Evolutionary conservation across 352 stramenopile genomes (phyloP), one percentile per base, ranked within the genome.

Genomic region (Phytopythium ostracodes): DNA sequence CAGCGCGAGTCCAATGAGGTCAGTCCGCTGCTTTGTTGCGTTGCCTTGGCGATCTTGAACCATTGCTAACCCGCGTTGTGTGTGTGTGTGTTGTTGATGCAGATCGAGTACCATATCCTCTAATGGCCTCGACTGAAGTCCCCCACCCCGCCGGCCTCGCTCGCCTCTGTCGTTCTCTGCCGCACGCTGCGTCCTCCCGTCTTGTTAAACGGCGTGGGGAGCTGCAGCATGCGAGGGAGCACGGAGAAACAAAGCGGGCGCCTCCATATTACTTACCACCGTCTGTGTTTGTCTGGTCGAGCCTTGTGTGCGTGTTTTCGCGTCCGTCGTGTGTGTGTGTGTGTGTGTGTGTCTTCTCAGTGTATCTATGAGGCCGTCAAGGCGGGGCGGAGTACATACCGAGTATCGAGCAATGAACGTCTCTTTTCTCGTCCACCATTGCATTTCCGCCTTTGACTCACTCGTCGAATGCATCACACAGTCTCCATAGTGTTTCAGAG

Each of bases 1-100:
- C 71, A 81, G 35, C 77, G 77, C 62, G 79, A 89, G 64, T 89
- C 81, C 11, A 91, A 91, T 62, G 81, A 91, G 76, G 76, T 86
- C 51, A 25, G 76, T 60, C 15, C 29, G 9, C 11, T 43, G 11
- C 3, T 46, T 29, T 4, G 29, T 27, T 29, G 6, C 2, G 18
- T 29, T 10, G 25, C 22, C 47, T 14, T 33, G 3, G 5, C 11
- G 9, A 27, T 53, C 12, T 14, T 6, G 12, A 35, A 8, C 6
- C 7, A 25, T 5, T 18, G 14, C 46, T 62, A 54, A 58, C 27
- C 33, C 20, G 31, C 36, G 31, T 8, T 7, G 17, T 24, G 17
- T 49, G 31, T 31, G 46, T 15, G 42, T 20, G 27, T 25, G 12
- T 63, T 33, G 6, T 63, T 33, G 6, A 17, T 29, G 47, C 63